Conservation (phyloP, 768 basidiomycete genomes). For the Boletus edulis region DNA sequence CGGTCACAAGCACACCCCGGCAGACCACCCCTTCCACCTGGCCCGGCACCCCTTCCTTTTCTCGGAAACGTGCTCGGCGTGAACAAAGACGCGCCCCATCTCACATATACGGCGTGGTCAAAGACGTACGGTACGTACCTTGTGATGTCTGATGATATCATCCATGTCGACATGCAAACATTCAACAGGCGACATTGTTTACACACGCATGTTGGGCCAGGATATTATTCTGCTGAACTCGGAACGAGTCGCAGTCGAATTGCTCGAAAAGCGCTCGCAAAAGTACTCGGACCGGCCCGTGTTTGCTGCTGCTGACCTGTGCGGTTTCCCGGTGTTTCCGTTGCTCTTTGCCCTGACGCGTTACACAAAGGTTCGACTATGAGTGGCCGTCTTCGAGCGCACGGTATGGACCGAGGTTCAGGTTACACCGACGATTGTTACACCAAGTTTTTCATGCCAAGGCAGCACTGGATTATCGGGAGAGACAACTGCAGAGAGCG, state of each 20-base stretch:
- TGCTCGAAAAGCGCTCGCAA: slow-evolving; percentile 28
- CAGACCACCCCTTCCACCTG: slow-evolving; percentile 15
- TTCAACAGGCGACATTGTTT: slow-evolving; percentile 22
- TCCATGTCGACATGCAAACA: background rate
- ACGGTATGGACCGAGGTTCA: slow-evolving; percentile 34
- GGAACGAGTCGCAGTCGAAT: slow-evolving; percentile 22
- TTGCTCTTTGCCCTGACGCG: too few species aligned
- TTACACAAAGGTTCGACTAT: slow-evolving; percentile 14
- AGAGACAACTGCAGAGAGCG: slow-evolving; percentile 31
- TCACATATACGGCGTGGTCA: slow-evolving; percentile 21
- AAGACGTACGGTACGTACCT: slow-evolving; percentile 14
- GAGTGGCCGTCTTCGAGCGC: slow-evolving; percentile 39
- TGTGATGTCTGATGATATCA: background rate
- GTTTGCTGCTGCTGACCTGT: slow-evolving; percentile 22
- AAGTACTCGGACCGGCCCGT: slow-evolving; percentile 28
- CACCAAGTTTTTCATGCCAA: slow-evolving; percentile 35
- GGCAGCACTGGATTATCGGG: slow-evolving; percentile 25
- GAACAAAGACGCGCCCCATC: slow-evolving; percentile 4
- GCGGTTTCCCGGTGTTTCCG: too few species aligned
- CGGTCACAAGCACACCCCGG: background rate
- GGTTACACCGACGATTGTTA: slow-evolving; percentile 34
- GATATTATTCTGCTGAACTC: slow-evolving; percentile 25
- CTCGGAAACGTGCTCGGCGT: slow-evolving; percentile 14
- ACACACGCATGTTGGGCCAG: slow-evolving; percentile 22
- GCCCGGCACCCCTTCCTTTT: slow-evolving; percentile 13